Base-by-base conservation (phyloP, 768 basidiomycete genomes). In the Boletellus sp. region DNA sequence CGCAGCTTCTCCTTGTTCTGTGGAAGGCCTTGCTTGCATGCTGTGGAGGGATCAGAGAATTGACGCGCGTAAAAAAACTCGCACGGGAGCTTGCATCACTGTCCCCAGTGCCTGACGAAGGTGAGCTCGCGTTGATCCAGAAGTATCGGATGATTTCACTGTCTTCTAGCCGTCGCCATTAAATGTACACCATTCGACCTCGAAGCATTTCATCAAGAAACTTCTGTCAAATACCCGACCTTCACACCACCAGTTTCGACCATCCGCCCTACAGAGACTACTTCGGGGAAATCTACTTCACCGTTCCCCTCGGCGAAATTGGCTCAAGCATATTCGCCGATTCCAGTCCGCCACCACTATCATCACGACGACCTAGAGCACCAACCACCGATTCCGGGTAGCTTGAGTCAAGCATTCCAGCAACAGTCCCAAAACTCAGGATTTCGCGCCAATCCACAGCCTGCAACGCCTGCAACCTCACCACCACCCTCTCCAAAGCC, bases 1-100 rank as follows among this genome's bases (percentile, higher is more conserved):
- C 42, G 9, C 60, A 96, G 94, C 81, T 97, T 3, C 79, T 99
- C 12, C 80, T 98, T 15, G 80, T 99, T 0, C 74, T 96, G 9
- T 99, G 96, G 96, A 99, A 98, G 66, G 83, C 90, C 0, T 70
- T 98, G 35, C 73, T 99, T 40, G 84, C 91, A 31, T 96, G 92
- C 66, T 87, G 93, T 61, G 96, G 96, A 36, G 96, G 96, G 6
- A 78, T 95, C 53, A 84, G 87, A 50, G 95, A 98, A 58, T 79
- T 90, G 37, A 75, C 74, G 8, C 82, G 90, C 41, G 91, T 86
- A 39, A 94, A 94, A 71, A 85, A 78, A 47, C 74, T 96, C 7
- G 81, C 91, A 1, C 79, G 96, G 45, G 94, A 97, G 59, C 74
- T 96, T 36, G 81, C 89, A 12, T 88, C 87, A 2, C 74, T 99